Evolutionary conservation across 169 alveolate genomes (phyloP).

Genomic region (Plasmodium adleri): DNA sequence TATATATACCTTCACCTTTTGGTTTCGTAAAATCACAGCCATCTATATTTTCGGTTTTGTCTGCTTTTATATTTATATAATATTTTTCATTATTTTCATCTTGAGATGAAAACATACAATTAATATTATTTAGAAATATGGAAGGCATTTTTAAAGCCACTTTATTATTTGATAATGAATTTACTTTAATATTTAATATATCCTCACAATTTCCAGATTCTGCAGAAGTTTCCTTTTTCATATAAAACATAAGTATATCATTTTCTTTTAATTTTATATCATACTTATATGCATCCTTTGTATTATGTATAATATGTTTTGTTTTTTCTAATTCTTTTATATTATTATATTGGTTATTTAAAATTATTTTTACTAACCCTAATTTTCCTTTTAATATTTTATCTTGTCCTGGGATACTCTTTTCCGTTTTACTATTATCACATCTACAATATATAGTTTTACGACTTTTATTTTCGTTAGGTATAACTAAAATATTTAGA

Average conservation of each 20-base stretch:
- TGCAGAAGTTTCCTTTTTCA: neutral
- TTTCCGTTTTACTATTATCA: slow-evolving; percentile 49
- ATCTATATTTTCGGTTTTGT: slow-evolving; percentile 44
- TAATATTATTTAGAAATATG: slow-evolving; percentile 3
- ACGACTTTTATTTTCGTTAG: slow-evolving; percentile 17
- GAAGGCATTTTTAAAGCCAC: slow-evolving; percentile 22
- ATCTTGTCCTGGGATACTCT: neutral
- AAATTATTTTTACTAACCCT: slow-evolving; percentile 59
- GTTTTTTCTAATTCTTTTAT: neutral
- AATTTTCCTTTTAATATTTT: slow-evolving; percentile 20
- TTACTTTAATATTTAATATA: slow-evolving; percentile 10
- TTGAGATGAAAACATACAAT: neutral
- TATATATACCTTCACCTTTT: slow-evolving; percentile 30
- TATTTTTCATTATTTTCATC: neutral
- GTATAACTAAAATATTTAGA: slow-evolving; percentile 12
- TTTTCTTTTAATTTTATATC: slow-evolving; percentile 13
- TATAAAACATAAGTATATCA: slow-evolving; percentile 15
- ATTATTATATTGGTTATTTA: neutral
- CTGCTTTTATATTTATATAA: neutral
- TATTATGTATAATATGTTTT: neutral
- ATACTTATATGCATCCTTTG: neutral
- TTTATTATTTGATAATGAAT: neutral
- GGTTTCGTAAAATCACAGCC: slow-evolving; percentile 70
- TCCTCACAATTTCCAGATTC: neutral
- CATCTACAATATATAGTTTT: slow-evolving; percentile 62